A percentile compares a stretch with the other conserved stretches of the same genome.
Conservation (phyloP, 495 filamentous ascomycete species). For the Niebla homalea region DNA sequence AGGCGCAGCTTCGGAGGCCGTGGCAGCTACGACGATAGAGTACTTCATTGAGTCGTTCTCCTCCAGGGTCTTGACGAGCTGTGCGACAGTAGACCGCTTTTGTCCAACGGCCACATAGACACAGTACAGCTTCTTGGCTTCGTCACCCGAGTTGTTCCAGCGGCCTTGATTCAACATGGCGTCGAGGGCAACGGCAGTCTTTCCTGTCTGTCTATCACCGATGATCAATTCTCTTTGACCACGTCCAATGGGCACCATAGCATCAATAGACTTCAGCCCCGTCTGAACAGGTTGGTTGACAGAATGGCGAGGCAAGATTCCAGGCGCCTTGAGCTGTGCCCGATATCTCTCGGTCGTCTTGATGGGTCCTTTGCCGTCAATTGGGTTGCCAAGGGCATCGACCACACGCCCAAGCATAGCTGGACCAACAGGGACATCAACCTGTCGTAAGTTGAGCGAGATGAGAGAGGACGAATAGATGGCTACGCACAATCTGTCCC, state of each 20-base stretch:
- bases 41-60: conserved; percentile 99
- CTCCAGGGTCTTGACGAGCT: conserved; percentile 98
- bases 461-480: background rate
- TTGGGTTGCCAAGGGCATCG: conserved; percentile 96
- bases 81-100: conserved; percentile 98
- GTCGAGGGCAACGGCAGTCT: conserved; percentile 97
- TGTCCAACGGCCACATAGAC: conserved; percentile 98
- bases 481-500: conserved; percentile 79
- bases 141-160: conserved; percentile 82
- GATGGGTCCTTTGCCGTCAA: conserved; percentile 96
- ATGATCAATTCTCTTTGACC: conserved; percentile 99
- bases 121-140: conserved; percentile 98
- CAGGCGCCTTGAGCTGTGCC: conserved; percentile 97
- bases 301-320: conserved; percentile 90
- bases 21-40: conserved; percentile 86
- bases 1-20: conserved; percentile 91
- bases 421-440: conserved; percentile 89
- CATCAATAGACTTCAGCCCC: conserved; percentile 97
- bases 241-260: conserved; percentile 99
- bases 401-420: conserved; percentile 95
- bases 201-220: conserved; percentile 99
- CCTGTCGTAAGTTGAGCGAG: conserved; percentile 34
- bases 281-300: conserved; percentile 99
- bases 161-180: conserved; percentile 98
- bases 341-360: conserved; percentile 84